Conservation (phyloP, 106 monocot species). For the Platanthera guangdongensis region DNA sequence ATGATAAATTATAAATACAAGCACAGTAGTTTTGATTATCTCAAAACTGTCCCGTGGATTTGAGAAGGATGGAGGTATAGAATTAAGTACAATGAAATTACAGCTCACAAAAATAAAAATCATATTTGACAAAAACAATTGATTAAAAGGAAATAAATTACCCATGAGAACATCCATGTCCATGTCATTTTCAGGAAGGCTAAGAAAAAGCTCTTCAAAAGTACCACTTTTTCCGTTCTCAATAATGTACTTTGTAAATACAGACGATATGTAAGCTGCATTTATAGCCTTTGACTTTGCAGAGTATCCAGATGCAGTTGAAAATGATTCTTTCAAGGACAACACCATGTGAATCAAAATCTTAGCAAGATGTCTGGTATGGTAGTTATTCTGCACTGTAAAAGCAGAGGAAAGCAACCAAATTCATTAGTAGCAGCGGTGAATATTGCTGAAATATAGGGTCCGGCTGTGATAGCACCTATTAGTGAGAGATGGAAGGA, state of each 20-base stretch:
- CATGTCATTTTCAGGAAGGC: constrained; percentile 49
- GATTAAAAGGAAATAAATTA: constrained; percentile 17
- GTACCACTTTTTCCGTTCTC: constrained; percentile 63
- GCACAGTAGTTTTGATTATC: not conserved
- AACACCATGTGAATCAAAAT: constrained; percentile 81
- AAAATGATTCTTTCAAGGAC: constrained; percentile 67
- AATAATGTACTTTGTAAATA: constrained; percentile 87
- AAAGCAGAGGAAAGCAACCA: constrained; percentile 9
- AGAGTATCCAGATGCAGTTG: constrained; percentile 36
- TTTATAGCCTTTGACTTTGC: constrained; percentile 60
- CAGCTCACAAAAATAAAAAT: not conserved
- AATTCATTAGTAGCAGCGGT: not conserved
- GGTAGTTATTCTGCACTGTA: constrained; percentile 83
- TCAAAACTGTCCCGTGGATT: not conserved
- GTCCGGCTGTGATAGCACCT: not conserved
- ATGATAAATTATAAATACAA: not conserved
- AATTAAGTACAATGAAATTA: not conserved
- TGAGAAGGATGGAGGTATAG: not conserved
- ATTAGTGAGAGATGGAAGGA: not conserved
- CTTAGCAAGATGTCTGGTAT: constrained; percentile 90
- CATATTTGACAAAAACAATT: not conserved
- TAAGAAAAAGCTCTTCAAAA: constrained; percentile 70
- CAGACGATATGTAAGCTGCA: constrained; percentile 84
- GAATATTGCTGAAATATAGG: not conserved
- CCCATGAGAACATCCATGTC: constrained; percentile 39